Conservation (phyloP, 345 rosid species). For the Garcia nutans region DNA sequence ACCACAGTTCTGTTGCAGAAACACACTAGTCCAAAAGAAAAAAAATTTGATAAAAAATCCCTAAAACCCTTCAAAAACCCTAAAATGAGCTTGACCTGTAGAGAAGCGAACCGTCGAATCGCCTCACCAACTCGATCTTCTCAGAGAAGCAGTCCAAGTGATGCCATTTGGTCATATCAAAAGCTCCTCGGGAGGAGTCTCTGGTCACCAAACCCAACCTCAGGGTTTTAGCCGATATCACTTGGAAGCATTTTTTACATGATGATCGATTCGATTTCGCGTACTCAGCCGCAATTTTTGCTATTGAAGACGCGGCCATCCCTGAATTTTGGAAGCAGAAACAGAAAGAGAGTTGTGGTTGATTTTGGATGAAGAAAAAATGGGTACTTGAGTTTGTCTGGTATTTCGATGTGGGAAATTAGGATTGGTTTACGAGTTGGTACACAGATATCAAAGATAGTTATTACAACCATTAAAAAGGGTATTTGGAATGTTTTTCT, state of each 20-base stretch:
- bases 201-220: constrained; percentile 59
- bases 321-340: neutral
- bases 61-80: neutral
- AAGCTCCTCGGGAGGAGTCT: constrained; percentile 55
- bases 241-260: constrained; percentile 66
- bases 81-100: constrained; percentile 43
- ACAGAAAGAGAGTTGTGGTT: neutral
- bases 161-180: constrained; percentile 77
- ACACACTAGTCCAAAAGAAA: neutral
- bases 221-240: constrained; percentile 48
- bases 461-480: neutral
- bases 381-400: neutral
- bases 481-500: neutral
- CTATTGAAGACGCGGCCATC: constrained; percentile 12
- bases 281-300: constrained; percentile 63
- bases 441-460: neutral
- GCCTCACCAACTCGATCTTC: constrained; percentile 41
- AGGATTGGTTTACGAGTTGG: neutral
- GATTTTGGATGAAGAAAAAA: neutral
- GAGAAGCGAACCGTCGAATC: constrained; percentile 54
- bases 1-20: neutral
- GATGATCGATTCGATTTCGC: constrained; percentile 80
- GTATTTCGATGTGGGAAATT: neutral
- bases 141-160: constrained; percentile 63
- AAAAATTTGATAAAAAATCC: too few relatives aligned